Conservation (phyloP, 1,139 yeast genomes). For the Taphrina betulina region DNA sequence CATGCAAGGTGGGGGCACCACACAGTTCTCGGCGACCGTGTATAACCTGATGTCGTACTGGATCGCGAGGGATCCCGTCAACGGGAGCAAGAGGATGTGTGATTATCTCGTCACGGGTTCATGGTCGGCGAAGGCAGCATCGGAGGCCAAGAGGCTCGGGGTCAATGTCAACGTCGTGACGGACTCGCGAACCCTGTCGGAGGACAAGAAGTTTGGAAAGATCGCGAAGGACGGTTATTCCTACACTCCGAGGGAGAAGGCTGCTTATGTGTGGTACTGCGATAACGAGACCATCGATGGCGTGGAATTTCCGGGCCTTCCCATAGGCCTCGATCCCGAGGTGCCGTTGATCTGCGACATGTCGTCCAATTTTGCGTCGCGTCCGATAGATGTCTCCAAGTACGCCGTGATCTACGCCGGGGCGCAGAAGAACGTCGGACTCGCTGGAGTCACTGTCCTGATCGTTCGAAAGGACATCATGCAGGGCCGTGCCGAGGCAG, state of each 20-base stretch:
- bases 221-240: constrained; percentile 58
- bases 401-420: constrained; percentile 81
- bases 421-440: constrained; percentile 94
- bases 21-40: constrained; percentile 85
- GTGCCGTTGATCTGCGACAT: constrained; percentile 73
- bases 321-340: constrained; percentile 50
- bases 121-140: constrained; percentile 85
- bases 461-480: constrained; percentile 78
- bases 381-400: constrained; percentile 72
- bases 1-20: constrained; percentile 97
- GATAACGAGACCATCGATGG: constrained; percentile 98
- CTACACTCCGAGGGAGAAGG: constrained; percentile 50
- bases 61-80: constrained; percentile 54
- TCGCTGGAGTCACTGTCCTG: constrained; percentile 91
- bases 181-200: constrained; percentile 53
- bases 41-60: constrained; percentile 79
- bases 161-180: constrained; percentile 68
- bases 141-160: constrained; percentile 84
- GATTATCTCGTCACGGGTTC: constrained; percentile 89
- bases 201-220: constrained; percentile 57
- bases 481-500: constrained; percentile 62
- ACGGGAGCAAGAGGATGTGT: constrained; percentile 63
- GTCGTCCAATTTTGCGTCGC: constrained; percentile 88
- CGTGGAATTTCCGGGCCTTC: constrained; percentile 67
- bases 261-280: constrained; percentile 84